phyloP scores from a whole-genome alignment of 192 early-diverging fungal species.

The Geranomyces michiganensis region DNA sequence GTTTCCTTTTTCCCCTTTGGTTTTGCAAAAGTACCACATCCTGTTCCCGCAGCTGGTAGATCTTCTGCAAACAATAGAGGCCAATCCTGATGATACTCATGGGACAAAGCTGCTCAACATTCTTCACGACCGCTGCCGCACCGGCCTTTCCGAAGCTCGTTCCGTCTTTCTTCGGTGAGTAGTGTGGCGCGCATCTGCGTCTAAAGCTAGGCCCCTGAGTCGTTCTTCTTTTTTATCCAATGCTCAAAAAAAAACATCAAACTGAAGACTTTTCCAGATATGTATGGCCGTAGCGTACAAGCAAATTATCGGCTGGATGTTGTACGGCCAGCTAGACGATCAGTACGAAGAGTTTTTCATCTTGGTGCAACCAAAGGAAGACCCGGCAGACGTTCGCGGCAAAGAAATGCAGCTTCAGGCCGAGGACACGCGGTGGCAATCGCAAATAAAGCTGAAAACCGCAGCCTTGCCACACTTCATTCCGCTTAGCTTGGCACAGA shows the following conservation, averaged over 20 bases:
- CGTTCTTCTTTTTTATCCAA: too few relatives aligned
- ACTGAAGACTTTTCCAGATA: slow-evolving; percentile 16
- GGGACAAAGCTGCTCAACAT: slow-evolving; percentile 57
- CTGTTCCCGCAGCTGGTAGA: slow-evolving; percentile 51
- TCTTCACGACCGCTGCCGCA: slow-evolving; percentile 51
- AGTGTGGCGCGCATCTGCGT: background rate
- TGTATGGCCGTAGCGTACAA: slow-evolving; percentile 52
- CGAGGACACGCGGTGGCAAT: slow-evolving; percentile 44
- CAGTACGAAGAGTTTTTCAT: slow-evolving; percentile 72
- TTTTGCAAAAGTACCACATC: slow-evolving; percentile 47
- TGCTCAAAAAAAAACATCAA: too few relatives aligned
- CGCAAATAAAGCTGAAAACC: slow-evolving; percentile 51
- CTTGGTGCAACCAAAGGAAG: slow-evolving; percentile 2
- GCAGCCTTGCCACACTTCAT: slow-evolving; percentile 57
- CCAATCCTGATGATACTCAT: slow-evolving; percentile 38
- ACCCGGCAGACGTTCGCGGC: background rate
- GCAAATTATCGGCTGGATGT: slow-evolving; percentile 67
- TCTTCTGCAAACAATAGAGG: slow-evolving; percentile 46
- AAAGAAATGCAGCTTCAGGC: slow-evolving; percentile 10
- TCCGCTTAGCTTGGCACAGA: slow-evolving; percentile 52
- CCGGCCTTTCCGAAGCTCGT: slow-evolving; percentile 48
- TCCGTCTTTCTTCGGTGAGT: slow-evolving; percentile 12
- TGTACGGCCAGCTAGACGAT: slow-evolving; percentile 67
- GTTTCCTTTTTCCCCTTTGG: background rate
- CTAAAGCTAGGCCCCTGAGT: background rate